Conservation (phyloP, 805 yeast species). For the Geotrichum ghanense region DNA sequence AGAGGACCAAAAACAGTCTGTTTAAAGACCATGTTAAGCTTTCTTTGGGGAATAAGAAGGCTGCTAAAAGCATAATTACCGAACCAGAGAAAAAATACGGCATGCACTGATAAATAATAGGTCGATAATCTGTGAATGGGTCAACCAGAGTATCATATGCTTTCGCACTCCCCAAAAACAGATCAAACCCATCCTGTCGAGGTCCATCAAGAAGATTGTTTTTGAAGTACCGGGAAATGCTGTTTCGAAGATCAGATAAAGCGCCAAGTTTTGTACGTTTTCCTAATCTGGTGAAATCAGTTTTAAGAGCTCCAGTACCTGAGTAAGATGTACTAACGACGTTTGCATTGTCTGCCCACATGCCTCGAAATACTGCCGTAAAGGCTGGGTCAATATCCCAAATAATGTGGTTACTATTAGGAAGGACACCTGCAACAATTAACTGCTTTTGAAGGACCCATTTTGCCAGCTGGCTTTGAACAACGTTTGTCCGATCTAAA, state of each 20-base stretch:
- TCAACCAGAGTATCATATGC: constrained; percentile 46
- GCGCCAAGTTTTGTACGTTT: constrained; percentile 64
- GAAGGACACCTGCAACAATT: constrained; percentile 1
- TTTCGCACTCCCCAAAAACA: constrained; percentile 64
- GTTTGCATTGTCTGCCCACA: constrained; percentile 66
- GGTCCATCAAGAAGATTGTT: constrained; percentile 84
- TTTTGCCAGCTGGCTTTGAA: constrained; percentile 18
- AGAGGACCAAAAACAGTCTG: constrained; percentile 40
- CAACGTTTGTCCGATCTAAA: constrained; percentile 52
- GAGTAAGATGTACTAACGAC: constrained; percentile 53
- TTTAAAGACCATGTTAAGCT: constrained; percentile 45
- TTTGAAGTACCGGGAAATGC: constrained; percentile 72
- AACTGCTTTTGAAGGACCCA: constrained; percentile 6
- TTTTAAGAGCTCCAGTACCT: constrained; percentile 43
- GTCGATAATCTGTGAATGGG: constrained; percentile 74
- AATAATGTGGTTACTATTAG: background rate
- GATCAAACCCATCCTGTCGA: constrained; percentile 88
- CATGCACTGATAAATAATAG: constrained; percentile 56
- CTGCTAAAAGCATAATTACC: constrained; percentile 53
- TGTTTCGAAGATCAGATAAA: constrained; percentile 67
- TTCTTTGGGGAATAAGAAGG: constrained; percentile 70
- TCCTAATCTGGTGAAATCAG: constrained; percentile 35
- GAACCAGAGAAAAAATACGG: constrained; percentile 74
- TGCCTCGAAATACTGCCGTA: constrained; percentile 6
- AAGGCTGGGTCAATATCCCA: constrained; percentile 21